Base-by-base conservation (phyloP, 176 grass and related monocot genomes). In the Cocos nucifera region DNA sequence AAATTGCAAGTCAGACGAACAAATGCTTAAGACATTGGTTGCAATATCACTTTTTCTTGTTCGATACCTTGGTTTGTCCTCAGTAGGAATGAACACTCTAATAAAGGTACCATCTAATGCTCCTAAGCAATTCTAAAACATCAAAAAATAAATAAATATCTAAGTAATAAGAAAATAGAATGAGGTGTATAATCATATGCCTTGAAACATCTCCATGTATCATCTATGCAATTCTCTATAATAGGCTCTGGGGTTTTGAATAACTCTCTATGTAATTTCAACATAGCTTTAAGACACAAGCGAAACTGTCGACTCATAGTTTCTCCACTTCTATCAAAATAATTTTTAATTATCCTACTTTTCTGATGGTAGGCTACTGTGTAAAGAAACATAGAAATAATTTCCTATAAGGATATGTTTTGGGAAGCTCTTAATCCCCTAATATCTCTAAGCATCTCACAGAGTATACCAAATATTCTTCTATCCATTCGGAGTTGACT, bases 11-110 rank as follows among this genome's bases (percentile, higher is more conserved):
- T 26, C 2, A 26, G 25, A 3, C 52, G 9, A 67, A 67, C 64
- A 67, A 16, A 67, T n/a, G 7, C 64, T 3, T 23, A 67, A 25
- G 19, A 67, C 16, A 67, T 67, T 67, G 17, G 48, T 67, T n/a
- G 64, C 17, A 25, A 67, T 14, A 49, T 67, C 16, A 26, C 9
- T 67, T 67, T 52, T 67, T 3, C 48, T 53, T 17, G 48, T 67
- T 7, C 18, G 32, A 53, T 67, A 67, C 17, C 26, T 67, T 15
- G 61, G 16, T 26, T 24, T 53, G 52, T 53, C 10, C 19, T 52
- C 52, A 7, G 15, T 4, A 54, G 15, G 5, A 21, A 21, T 1
- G 21, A 21, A 21, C 21, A 21, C 21, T 67, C 15, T 52, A 26
- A 67, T 67, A 23, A 22, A 53, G 16, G 19, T 67, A 19, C 64